These are phyloP conservation scores for Suillus weaverae DNA, from an alignment of 768 basidiomycete species.

Conservation along the genomic window DNA sequence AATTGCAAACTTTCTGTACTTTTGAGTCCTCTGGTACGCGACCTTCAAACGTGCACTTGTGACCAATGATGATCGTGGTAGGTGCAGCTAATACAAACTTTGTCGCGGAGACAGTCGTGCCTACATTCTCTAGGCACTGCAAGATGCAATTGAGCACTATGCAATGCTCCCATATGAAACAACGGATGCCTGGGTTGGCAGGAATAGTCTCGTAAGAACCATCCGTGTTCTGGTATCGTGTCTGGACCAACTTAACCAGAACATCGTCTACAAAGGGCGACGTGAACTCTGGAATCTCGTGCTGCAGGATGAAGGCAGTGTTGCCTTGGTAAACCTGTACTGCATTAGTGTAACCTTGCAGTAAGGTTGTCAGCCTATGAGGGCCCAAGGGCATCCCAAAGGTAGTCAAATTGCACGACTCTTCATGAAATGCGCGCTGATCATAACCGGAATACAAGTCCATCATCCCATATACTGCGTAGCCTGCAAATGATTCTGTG, in stretches of 20 bases:
- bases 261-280: conserved; percentile 42
- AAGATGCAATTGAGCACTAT: conserved; percentile 36
- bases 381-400: conserved; percentile 41
- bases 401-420: conserved; percentile 39
- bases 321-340: conserved; percentile 42
- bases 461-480: conserved; percentile 29
- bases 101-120: conserved; percentile 35
- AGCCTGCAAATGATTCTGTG: conserved; percentile 33
- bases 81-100: conserved; percentile 23
- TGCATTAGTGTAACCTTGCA: conserved; percentile 45
- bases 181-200: conserved; percentile 35
- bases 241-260: conserved; percentile 32
- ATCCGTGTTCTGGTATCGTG: conserved; percentile 27
- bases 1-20: conserved; percentile 29
- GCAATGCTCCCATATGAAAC: conserved; percentile 43
- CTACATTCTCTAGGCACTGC: conserved; percentile 36
- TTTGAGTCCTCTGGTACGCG: conserved; percentile 26
- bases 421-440: conserved; percentile 26
- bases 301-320: conserved; percentile 36
- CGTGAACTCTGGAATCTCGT: conserved; percentile 40
- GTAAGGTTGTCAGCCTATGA: conserved; percentile 30
- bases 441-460: conserved; percentile 41
- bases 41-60: conserved; percentile 38
- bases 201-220: conserved; percentile 37
- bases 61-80: conserved; percentile 34